Evolutionary conservation across 352 stramenopile genomes (phyloP), one percentile per base, ranked within the genome.

Genomic region (Phytophthora ramorum): DNA sequence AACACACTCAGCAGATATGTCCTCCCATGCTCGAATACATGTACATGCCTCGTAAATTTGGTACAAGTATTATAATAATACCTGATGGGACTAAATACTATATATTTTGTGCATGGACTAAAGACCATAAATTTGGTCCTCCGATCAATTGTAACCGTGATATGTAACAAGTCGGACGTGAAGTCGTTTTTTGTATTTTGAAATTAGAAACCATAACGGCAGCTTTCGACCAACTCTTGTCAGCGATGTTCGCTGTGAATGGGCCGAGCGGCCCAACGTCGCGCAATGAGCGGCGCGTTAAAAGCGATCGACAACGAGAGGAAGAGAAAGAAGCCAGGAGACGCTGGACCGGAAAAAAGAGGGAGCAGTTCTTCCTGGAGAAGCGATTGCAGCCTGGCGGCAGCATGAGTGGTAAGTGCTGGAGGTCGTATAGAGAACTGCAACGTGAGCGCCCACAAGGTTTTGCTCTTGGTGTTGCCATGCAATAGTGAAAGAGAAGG

Each of bases 201-300:
- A n/a, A n/a, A n/a, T n/a, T 32, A 8, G 26, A 32, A n/a, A n/a
- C n/a, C n/a, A 6, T 2, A 56, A 57, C 49, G 26, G 38, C 43
- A 55, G 56, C 35, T 54, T 61, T 51, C 28, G 4, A 7, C 17
- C 32, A 9, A 4, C 22, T 20, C 14, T 41, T 41, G 9, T 41
- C 35, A 2, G 52, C 6, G 19, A 95, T 93, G 87, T 93, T 93
- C 61, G 66, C 74, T 20, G 85, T 93, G 37, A 95, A 93, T 66
- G 85, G 87, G 0, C 85, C 85, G 7, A 90, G 80, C 16, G 83
- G 87, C 0, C 87, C 87, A 17, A 91, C 82, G 26, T 71, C 56
- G 35, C 76, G 82, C 16, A 47, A 83, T 49, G 87, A 93, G 66
- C 78, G 83, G 8, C 68, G 73, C 38, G 58, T 79, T 14, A 77